A percentile compares a stretch with the other conserved stretches of the same genome.
These are phyloP conservation scores for Boletus tylopilopsis DNA, from an alignment of 768 basidiomycete genomes.

Conservation along the genomic window DNA sequence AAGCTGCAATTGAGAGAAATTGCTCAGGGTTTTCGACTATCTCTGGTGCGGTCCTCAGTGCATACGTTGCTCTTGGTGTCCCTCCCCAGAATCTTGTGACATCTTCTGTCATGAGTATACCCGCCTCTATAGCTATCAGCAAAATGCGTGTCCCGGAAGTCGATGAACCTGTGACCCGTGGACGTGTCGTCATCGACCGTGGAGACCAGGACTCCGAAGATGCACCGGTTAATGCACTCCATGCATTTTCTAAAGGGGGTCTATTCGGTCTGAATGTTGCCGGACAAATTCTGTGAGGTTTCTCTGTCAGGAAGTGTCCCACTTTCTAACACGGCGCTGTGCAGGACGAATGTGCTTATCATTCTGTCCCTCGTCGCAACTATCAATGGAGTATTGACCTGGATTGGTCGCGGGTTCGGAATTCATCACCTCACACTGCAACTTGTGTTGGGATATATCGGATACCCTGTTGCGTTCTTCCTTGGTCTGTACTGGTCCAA, in stretches of 20 bases:
- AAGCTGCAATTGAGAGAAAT: conserved; percentile 1
- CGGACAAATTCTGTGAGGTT: conserved; percentile 74
- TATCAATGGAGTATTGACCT: conserved; percentile 83
- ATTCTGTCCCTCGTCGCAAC: conserved; percentile 77
- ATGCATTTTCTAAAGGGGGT: conserved; percentile 86
- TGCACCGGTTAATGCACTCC: conserved; percentile 72
- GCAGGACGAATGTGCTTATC: conserved; percentile 78
- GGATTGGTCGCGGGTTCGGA: conserved; percentile 84
- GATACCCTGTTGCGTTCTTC: conserved; percentile 86
- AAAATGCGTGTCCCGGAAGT: conserved; percentile 83
- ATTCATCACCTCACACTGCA: conserved; percentile 80
- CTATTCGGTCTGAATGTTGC: conserved; percentile 83
- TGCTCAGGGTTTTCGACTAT: conserved; percentile 77
- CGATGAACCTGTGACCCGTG: conserved; percentile 84
- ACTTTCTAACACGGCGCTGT: conserved; percentile 5
- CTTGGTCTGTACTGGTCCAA: conserved; percentile 33
- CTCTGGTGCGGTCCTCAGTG: conserved; percentile 83
- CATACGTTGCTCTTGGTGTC: conserved; percentile 77
- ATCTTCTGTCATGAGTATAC: conserved; percentile 92
- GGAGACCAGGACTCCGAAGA: conserved; percentile 55
- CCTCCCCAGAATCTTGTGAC: conserved; percentile 79
- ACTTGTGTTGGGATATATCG: conserved; percentile 80
- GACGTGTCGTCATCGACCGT: conserved; percentile 74
- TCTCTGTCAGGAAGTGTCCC: neutral
- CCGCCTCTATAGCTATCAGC: conserved; percentile 88